Evolutionary conservation across 139 green algal genomes (phyloP).

Genomic region (Picochlorum sp.): DNA sequence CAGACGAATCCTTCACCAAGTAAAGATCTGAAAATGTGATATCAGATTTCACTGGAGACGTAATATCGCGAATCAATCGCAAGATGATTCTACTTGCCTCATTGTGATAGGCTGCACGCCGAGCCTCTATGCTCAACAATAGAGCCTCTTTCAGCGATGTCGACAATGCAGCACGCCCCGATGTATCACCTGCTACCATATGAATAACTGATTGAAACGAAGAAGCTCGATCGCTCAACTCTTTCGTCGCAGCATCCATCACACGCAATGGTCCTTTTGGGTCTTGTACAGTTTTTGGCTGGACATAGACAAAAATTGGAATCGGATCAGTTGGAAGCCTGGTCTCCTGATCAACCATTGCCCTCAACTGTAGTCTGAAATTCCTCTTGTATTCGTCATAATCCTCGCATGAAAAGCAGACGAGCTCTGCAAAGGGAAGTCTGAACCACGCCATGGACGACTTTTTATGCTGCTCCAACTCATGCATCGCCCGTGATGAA

Average conservation of each 20-base stretch:
- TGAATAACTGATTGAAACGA: not conserved
- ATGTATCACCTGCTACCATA: not conserved
- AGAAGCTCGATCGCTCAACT: slow-evolving; percentile 43
- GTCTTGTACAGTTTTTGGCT: slow-evolving; percentile 22
- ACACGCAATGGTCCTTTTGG: slow-evolving; percentile 35
- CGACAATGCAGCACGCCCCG: slow-evolving; percentile 1
- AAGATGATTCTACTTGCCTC: slow-evolving; percentile 38
- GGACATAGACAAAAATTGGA: slow-evolving; percentile 59
- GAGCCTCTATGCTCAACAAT: slow-evolving; percentile 56
- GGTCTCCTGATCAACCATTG: slow-evolving; percentile 44
- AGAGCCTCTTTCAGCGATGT: slow-evolving; percentile 50
- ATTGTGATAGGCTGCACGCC: slow-evolving; percentile 62
- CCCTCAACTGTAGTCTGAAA: slow-evolving; percentile 28
- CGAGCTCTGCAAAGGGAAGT: slow-evolving; percentile 54
- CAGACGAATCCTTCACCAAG: slow-evolving; percentile 73
- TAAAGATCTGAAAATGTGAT: slow-evolving; percentile 64
- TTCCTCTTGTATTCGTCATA: slow-evolving; percentile 62
- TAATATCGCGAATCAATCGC: not conserved
- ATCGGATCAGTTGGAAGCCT: slow-evolving; percentile 33
- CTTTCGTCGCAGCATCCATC: slow-evolving; percentile 51
- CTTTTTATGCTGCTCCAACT: slow-evolving; percentile 46
- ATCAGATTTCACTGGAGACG: not conserved
- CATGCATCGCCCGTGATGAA: slow-evolving; percentile 39
- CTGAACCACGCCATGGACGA: slow-evolving; percentile 70
- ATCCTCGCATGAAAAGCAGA: slow-evolving; percentile 59